phyloP scores from a whole-genome alignment of 331 rosid species.

The Malus hybrid region DNA sequence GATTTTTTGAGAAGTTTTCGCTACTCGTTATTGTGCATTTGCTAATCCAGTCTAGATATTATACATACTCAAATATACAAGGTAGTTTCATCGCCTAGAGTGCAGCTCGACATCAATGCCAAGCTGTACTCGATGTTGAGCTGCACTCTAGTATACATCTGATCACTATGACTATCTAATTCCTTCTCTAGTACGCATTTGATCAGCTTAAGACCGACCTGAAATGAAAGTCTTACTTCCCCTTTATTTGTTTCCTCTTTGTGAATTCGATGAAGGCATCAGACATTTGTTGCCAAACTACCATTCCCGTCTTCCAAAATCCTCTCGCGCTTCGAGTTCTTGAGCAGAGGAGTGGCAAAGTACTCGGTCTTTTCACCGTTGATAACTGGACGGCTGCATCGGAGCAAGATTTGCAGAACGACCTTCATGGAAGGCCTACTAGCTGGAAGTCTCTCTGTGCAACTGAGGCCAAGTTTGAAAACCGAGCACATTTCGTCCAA shows the following conservation, averaged over 20 bases:
- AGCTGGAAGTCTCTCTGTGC: slow-evolving; percentile 43
- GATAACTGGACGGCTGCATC: slow-evolving; percentile 1
- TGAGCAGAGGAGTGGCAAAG: slow-evolving; percentile 41
- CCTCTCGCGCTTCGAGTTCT: slow-evolving; percentile 29
- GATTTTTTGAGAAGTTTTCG: not conserved
- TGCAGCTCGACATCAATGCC: not conserved
- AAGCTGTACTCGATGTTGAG: not conserved
- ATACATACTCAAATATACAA: not conserved
- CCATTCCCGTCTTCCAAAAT: slow-evolving; percentile 9
- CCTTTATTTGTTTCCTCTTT: not conserved
- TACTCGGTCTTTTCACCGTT: slow-evolving; percentile 22
- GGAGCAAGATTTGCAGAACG: slow-evolving; percentile 35
- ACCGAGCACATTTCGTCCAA: slow-evolving; percentile 51
- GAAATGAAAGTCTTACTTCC: not conserved
- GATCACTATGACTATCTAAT: not conserved
- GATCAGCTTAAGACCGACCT: not conserved
- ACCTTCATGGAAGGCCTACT: slow-evolving; percentile 70
- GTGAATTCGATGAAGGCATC: not conserved
- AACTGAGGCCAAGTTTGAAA: slow-evolving; percentile 53
- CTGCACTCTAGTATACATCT: too few species aligned
- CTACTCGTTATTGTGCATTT: not conserved
- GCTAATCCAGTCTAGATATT: not conserved
- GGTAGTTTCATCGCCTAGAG: not conserved
- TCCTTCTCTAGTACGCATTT: not conserved
- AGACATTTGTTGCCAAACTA: slow-evolving; percentile 7